These are phyloP conservation scores for Neurospora tetrasperma DNA, from an alignment of 495 filamentous ascomycete species.

Conservation along the genomic window DNA sequence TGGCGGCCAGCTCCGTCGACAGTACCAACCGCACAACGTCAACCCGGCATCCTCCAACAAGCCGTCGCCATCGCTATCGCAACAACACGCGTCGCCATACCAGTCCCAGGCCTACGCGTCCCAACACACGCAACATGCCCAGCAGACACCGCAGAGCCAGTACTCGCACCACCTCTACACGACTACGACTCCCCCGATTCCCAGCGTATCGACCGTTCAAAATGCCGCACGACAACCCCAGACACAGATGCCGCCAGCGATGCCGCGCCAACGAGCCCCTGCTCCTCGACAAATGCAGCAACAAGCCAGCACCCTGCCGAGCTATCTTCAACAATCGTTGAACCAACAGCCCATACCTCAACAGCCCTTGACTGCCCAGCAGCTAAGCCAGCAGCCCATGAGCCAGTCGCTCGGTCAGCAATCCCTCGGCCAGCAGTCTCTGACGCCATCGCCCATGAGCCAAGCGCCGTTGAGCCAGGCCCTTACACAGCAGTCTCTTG, in stretches of 20 bases:
- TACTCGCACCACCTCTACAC: slow-evolving; percentile 24
- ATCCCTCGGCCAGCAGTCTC: slow-evolving; percentile 8
- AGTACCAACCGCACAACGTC: slow-evolving; percentile 27
- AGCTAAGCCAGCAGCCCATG: slow-evolving; percentile 14
- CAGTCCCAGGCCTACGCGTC: slow-evolving; percentile 4
- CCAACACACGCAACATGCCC: slow-evolving; percentile 7
- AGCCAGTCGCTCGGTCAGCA: slow-evolving; percentile 15
- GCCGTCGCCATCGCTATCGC: slow-evolving; percentile 25
- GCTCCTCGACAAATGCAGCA: slow-evolving; percentile 25
- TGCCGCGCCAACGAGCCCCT: slow-evolving; percentile 29
- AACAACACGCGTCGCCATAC: slow-evolving; percentile 26
- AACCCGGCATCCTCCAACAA: slow-evolving; percentile 26
- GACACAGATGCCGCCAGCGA: slow-evolving; percentile 20
- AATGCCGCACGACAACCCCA: slow-evolving; percentile 31
- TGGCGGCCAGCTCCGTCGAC: slow-evolving; percentile 13
- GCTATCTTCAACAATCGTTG: slow-evolving; percentile 26
- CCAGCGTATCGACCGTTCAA: slow-evolving; percentile 24
- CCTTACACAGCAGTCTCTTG: slow-evolving; percentile 12
- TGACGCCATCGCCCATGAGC: slow-evolving; percentile 1
- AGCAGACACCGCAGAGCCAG: slow-evolving; percentile 9
- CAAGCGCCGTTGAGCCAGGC: slow-evolving; percentile 15
- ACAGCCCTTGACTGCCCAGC: slow-evolving; percentile 14
- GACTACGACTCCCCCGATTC: slow-evolving; percentile 26
- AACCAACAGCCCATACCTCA: slow-evolving; percentile 19
- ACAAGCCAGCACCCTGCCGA: slow-evolving; percentile 12